Base-by-base conservation (phyloP, 2,329 filamentous ascomycete genomes). In the Trichoderma sp. region DNA sequence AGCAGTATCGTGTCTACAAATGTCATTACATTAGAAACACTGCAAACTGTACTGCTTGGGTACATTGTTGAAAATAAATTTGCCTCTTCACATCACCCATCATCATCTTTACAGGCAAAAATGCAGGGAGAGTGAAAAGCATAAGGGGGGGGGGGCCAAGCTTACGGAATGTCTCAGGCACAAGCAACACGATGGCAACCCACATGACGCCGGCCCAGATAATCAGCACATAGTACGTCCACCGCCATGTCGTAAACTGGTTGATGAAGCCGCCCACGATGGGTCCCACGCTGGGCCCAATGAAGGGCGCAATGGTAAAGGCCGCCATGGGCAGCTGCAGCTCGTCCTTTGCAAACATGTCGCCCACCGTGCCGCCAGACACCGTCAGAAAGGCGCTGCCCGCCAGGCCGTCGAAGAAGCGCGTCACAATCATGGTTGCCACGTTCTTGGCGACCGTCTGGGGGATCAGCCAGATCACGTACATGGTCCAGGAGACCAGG, bases 281-380 rank as follows among this genome's bases (percentile, higher is more conserved):
- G 0, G 88, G 88, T 0, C 89, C 88, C 3, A 88, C 73, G 10
- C 83, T 84, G 0, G 89, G 85, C 74, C 93, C 84, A 71, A 88
- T 80, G 77, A 92, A 91, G 1, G 89, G 90, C 1, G 83, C 84
- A 8, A 89, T 82, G 5, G 90, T 89, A 76, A 91, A 96, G 19
- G 97, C 82, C 81, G 93, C 90, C 94, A 97, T 97, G 3, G 94
- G 93, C 7, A 87, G 86, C 73, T 91, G 89, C 68, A 97, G 87
- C 72, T 92, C 85, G 69, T 90, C 82, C 58, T 86, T 85, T 13
- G 83, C 81, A 76, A 95, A 96, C 72, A 95, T 80, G 76, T 97
- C 94, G 40, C 93, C 92, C 19, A 97, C 92, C 0, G 92, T 97
- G 14, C 93, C 93, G 52, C 93, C 94, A 0, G 93, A 91, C 1